These are phyloP conservation scores for Tuber indicum DNA, from an alignment of 495 filamentous ascomycete genomes.

Conservation along the genomic window DNA sequence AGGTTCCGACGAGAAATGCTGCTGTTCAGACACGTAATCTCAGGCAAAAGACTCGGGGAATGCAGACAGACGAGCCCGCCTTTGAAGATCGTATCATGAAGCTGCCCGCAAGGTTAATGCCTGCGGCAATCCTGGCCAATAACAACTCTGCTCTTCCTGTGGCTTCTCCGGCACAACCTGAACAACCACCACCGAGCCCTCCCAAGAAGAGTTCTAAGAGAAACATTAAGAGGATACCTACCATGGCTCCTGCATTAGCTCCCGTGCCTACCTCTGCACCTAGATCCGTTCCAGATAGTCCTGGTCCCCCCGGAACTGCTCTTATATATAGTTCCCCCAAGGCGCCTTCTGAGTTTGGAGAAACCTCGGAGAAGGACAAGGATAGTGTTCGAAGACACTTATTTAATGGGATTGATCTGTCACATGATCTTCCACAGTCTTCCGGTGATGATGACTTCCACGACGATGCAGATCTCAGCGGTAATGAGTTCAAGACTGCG, in stretches of 20 bases:
- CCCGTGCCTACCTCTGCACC: conserved; percentile 24
- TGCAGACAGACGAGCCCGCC: conserved; percentile 86
- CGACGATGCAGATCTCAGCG: conserved; percentile 56
- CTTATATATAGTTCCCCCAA: conserved; percentile 31
- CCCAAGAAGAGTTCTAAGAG: conserved; percentile 40
- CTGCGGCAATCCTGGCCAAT: conserved; percentile 55
- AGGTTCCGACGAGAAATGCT: conserved; percentile 51
- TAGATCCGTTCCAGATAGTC: conserved; percentile 22
- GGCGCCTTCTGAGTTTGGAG: conserved; percentile 13
- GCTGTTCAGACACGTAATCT: conserved; percentile 39
- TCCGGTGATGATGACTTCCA: conserved; percentile 40
- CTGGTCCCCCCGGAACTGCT: conserved; percentile 56
- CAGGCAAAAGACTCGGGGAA: conserved; percentile 58
- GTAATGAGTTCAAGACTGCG: conserved; percentile 58
- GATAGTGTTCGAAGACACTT: conserved; percentile 29
- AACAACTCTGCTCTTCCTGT: conserved; percentile 19
- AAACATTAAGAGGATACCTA: conserved; percentile 30
- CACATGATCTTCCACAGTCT: conserved; percentile 33
- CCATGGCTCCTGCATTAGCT: conserved; percentile 33
- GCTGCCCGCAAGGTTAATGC: conserved; percentile 69
- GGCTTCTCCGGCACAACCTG: conserved; percentile 39
- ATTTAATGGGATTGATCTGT: conserved; percentile 36
- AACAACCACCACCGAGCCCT: conserved; percentile 34
- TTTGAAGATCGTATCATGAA: conserved; percentile 66
- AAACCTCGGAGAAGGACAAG: conserved; percentile 44